Conservation (phyloP, 345 rosid genomes). For the Salix arbutifolia region DNA sequence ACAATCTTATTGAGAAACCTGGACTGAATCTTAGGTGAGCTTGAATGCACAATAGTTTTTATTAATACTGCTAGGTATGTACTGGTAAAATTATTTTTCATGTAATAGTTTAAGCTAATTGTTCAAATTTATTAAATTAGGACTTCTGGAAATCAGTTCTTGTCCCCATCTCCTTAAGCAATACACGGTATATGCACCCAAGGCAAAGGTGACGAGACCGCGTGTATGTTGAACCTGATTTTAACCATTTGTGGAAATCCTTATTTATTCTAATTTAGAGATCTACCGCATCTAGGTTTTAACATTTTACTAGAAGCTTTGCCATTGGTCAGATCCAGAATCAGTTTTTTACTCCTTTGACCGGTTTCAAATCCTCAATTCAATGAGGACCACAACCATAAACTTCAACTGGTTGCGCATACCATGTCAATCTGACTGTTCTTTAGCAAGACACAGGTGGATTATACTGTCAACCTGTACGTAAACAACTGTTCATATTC, state of each 20-base stretch:
- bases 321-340: background rate
- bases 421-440: conserved; percentile 23
- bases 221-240: background rate
- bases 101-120: conserved; percentile 17
- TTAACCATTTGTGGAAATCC: conserved; percentile 1
- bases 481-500: background rate
- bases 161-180: conserved; percentile 31
- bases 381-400: conserved; percentile 11
- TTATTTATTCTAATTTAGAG: background rate
- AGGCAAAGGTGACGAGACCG: conserved; percentile 2
- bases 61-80: background rate
- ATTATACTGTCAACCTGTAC: conserved; percentile 7
- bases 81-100: background rate
- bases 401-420: conserved; percentile 17
- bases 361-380: conserved; percentile 1
- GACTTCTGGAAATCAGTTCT: conserved; percentile 44
- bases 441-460: conserved; percentile 3
- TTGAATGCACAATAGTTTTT: background rate
- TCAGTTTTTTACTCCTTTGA: background rate
- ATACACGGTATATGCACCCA: background rate
- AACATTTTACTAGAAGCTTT: conserved; percentile 19
- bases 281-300: background rate
- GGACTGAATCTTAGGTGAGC: conserved; percentile 58
- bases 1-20: conserved; percentile 43
- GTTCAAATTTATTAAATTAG: conserved; percentile 20